A percentile compares a stretch with the other conserved stretches of the same genome.
phyloP scores from a whole-genome alignment of 345 rosid species.

The Eucalyptus pauciflora region DNA sequence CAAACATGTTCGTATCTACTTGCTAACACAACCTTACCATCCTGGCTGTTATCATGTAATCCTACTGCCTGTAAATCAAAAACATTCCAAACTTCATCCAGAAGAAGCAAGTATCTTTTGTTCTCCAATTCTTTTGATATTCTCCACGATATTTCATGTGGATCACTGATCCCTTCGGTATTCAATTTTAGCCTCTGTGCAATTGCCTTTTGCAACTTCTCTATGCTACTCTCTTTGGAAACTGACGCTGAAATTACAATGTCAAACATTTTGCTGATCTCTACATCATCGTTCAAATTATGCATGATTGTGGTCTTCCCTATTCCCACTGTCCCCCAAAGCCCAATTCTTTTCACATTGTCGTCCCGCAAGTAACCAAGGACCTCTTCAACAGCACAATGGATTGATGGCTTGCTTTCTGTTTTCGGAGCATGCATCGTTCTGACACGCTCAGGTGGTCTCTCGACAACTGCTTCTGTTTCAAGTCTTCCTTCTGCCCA shows the following conservation, averaged over 20 bases:
- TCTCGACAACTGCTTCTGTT: constrained; percentile 7
- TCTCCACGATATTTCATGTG: background rate
- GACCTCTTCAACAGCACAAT: background rate
- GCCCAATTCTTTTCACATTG: constrained; percentile 3
- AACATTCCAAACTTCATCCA: constrained; percentile 14
- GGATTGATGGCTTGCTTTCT: constrained; percentile 1
- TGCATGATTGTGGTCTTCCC: constrained; percentile 29
- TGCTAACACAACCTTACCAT: constrained; percentile 18
- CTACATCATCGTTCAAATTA: constrained; percentile 12
- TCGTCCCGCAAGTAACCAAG: background rate
- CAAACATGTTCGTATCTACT: constrained; percentile 6
- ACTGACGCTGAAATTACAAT: constrained; percentile 6
- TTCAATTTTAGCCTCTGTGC: constrained; percentile 1
- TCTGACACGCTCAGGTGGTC: constrained; percentile 6
- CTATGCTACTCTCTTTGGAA: background rate
- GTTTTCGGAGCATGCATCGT: constrained; percentile 4
- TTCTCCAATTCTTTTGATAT: constrained; percentile 13
- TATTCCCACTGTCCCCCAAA: constrained; percentile 12
- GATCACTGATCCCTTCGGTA: background rate
- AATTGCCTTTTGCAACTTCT: constrained; percentile 8
- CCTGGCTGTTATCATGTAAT: background rate
- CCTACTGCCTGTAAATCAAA: constrained; percentile 9
- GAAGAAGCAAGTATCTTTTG: constrained; percentile 15
- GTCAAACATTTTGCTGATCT: constrained; percentile 13
- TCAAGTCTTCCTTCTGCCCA: constrained; percentile 1